Conservation (phyloP, 2,329 filamentous ascomycete genomes). For the Cryoendolithus antarcticus region DNA sequence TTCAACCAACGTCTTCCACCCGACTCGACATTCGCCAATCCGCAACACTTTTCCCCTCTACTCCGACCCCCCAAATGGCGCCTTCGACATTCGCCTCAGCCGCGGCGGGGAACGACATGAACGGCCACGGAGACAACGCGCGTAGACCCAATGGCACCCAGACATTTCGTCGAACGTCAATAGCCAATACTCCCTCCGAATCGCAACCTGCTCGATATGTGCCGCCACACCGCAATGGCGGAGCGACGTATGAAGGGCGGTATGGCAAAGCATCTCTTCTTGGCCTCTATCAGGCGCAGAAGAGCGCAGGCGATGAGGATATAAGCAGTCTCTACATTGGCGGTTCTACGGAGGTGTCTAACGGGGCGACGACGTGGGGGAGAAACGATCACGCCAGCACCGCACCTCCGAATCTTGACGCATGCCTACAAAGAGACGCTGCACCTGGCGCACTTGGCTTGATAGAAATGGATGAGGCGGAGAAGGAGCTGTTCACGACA, state of each 20-base stretch:
- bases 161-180: conserved; percentile 53
- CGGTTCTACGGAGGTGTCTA: conserved; percentile 58
- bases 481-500: conserved; percentile 61
- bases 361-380: conserved; percentile 58
- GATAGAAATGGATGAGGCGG: conserved; percentile 56
- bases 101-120: conserved; percentile 30
- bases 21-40: too few species aligned
- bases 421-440: conserved; percentile 76
- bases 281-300: conserved; percentile 53
- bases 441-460: conserved; percentile 59
- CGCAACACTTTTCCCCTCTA: too few species aligned
- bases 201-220: conserved; percentile 37
- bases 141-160: conserved; percentile 55
- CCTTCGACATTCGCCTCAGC: conserved; percentile 39
- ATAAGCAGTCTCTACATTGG: conserved; percentile 58
- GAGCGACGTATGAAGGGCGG: conserved; percentile 40
- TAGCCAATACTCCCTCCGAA: conserved; percentile 11
- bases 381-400: conserved; percentile 62
- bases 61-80: conserved; percentile 2
- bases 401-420: conserved; percentile 66
- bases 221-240: conserved; percentile 50
- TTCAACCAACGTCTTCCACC: too few species aligned
- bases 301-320: conserved; percentile 45
- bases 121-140: conserved; percentile 33
- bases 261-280: conserved; percentile 73